Conservation (phyloP, 1,284 basidiomycete genomes). For the Cutaneotrichosporon spelunceum region DNA sequence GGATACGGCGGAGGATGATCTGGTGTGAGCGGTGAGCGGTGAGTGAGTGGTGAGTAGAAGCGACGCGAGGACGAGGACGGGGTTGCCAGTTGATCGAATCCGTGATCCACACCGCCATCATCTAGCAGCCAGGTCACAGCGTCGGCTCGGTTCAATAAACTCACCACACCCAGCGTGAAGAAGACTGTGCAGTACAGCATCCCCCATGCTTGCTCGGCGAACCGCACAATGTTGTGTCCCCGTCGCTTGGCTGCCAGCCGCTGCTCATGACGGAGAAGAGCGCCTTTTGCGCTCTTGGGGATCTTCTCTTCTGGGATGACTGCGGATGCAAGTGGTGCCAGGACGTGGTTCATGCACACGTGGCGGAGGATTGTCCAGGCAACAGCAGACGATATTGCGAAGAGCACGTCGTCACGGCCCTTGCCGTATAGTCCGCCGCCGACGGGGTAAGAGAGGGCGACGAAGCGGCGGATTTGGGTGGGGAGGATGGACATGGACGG, state of each 20-base stretch:
- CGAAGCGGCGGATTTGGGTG: conserved; percentile 58
- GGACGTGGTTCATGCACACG: conserved; percentile 63
- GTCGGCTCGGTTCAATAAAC: conserved; percentile 49
- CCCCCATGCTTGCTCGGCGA: conserved; percentile 93
- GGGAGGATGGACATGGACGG: conserved; percentile 8
- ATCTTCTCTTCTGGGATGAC: conserved; percentile 11
- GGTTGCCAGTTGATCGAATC: too few species aligned
- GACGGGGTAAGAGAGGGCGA: conserved; percentile 69
- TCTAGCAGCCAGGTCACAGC: not conserved
- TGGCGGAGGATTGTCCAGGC: conserved; percentile 77
- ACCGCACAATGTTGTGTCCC: conserved; percentile 72
- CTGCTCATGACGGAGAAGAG: conserved; percentile 11
- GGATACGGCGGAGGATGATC: conserved; percentile 74
- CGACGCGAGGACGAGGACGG: not conserved
- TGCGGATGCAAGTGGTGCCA: conserved; percentile 58
- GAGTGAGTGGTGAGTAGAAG: not conserved
- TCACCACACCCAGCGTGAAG: conserved; percentile 76
- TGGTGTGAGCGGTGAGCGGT: conserved; percentile 39
- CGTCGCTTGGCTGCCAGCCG: conserved; percentile 31
- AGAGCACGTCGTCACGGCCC: conserved; percentile 66
- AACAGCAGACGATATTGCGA: conserved; percentile 69
- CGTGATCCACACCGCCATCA: not conserved
- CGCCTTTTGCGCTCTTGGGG: conserved; percentile 5
- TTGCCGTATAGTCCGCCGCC: conserved; percentile 56
- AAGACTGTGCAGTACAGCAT: conserved; percentile 73